A percentile compares a stretch with the other conserved stretches of the same genome.
Conservation (phyloP, 352 stramenopile genomes). For the Pythium graminicola region DNA sequence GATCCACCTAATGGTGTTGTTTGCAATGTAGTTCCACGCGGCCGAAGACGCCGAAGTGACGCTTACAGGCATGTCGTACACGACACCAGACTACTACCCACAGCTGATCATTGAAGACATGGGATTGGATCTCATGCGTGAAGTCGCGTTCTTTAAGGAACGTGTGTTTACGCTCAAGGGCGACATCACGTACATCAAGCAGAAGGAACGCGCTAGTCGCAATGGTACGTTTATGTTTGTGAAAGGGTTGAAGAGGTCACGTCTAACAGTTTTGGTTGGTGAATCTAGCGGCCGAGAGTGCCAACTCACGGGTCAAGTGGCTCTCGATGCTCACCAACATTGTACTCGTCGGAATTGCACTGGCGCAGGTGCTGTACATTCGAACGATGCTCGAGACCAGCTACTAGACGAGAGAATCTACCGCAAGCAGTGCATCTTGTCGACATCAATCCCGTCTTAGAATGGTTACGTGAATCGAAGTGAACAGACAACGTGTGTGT, state of each 20-base stretch:
- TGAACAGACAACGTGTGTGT: neutral
- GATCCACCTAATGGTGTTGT: neutral
- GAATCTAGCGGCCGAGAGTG: conserved; percentile 58
- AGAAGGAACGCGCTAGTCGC: conserved; percentile 66
- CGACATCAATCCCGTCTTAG: too few relatives aligned
- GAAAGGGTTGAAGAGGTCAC: too few relatives aligned
- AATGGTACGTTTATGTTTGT: conserved; percentile 34
- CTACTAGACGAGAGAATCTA: too few relatives aligned
- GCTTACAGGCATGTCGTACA: conserved; percentile 53
- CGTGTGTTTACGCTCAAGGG: conserved; percentile 67
- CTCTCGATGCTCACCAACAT: conserved; percentile 73
- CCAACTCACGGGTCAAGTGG: conserved; percentile 79
- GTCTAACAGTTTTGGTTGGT: neutral
- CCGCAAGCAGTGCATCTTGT: too few relatives aligned
- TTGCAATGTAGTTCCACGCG: conserved; percentile 34
- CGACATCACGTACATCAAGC: conserved; percentile 76
- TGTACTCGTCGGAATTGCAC: conserved; percentile 68
- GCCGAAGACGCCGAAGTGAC: conserved; percentile 43
- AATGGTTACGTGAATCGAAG: too few relatives aligned
- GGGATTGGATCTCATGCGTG: conserved; percentile 74
- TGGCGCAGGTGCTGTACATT: conserved; percentile 81
- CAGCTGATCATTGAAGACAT: conserved; percentile 78
- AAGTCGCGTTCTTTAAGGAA: conserved; percentile 75
- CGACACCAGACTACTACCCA: conserved; percentile 60
- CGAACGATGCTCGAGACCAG: conserved; percentile 69